These are phyloP conservation scores for Colletotrichum karsti DNA, from an alignment of 2,329 filamentous ascomycete genomes.

Conservation along the genomic window DNA sequence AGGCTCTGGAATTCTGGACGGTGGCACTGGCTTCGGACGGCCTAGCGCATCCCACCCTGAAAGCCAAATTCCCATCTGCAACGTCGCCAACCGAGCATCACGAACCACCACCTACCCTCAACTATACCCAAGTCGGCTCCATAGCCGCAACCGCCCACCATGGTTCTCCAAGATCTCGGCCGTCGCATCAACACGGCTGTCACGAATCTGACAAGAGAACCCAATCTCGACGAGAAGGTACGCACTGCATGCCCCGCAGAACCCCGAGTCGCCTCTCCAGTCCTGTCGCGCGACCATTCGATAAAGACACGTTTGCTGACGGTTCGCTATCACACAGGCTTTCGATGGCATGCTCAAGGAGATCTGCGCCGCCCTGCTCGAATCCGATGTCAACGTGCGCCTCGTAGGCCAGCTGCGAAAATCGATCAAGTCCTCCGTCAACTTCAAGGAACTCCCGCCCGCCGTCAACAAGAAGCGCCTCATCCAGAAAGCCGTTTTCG, in stretches of 20 bases:
- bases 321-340: conserved; percentile 60
- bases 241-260: conserved; percentile 17
- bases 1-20: not conserved
- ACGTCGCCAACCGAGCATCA: conserved; percentile 21
- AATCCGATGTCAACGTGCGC: conserved; percentile 96
- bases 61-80: conserved; percentile 30
- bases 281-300: not conserved
- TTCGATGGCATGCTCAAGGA: conserved; percentile 99
- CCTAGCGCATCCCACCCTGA: conserved; percentile 23
- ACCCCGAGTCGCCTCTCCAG: not conserved
- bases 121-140: conserved; percentile 25
- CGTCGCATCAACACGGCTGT: conserved; percentile 98
- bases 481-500: conserved; percentile 97
- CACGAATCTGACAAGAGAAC: conserved; percentile 89
- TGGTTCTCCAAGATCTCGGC: conserved; percentile 99
- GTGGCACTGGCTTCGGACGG: conserved; percentile 8
- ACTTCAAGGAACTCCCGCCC: conserved; percentile 91
- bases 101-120: conserved; percentile 7
- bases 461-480: conserved; percentile 98
- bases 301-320: not conserved
- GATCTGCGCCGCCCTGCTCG: conserved; percentile 93
- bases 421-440: conserved; percentile 89
- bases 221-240: conserved; percentile 96
- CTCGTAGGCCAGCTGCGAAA: conserved; percentile 92
- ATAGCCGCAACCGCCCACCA: conserved; percentile 50